Percentiles rank a stretch among this genome's conserved stretches.
phyloP scores from a whole-genome alignment of 1,284 basidiomycete genomes.

The Ganoderma sinense region DNA sequence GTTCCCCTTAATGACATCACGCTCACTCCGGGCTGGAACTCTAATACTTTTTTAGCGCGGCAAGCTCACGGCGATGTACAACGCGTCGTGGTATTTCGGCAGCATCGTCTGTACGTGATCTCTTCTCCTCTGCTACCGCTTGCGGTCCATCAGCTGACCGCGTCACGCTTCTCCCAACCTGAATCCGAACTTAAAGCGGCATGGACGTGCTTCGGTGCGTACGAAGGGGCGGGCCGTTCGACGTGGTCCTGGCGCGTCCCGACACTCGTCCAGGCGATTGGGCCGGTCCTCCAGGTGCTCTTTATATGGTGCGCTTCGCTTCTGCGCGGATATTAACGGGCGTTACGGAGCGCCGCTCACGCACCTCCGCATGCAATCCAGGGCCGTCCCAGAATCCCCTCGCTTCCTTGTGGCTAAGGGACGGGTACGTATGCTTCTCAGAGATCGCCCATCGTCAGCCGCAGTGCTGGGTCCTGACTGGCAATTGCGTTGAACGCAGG shows the following conservation, averaged over 20 bases:
- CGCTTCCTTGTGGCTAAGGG: slow-evolving; percentile 72
- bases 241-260: slow-evolving; percentile 76
- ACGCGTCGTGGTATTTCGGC: slow-evolving; percentile 70
- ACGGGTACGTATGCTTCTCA: slow-evolving; percentile 49
- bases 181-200: slow-evolving; percentile 42
- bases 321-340: not conserved
- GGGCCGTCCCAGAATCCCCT: slow-evolving; percentile 76
- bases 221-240: slow-evolving; percentile 51
- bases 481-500: slow-evolving; percentile 31
- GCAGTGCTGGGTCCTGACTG: not conserved
- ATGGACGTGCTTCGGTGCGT: slow-evolving; percentile 64
- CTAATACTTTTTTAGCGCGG: slow-evolving; percentile 49
- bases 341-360: not conserved
- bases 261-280: slow-evolving; percentile 70
- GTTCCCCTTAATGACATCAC: not conserved
- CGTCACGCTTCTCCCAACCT: not conserved
- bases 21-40: not conserved
- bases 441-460: too few species aligned
- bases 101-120: slow-evolving; percentile 61
- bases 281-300: slow-evolving; percentile 65
- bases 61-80: slow-evolving; percentile 67
- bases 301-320: slow-evolving; percentile 52
- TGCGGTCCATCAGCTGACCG: slow-evolving; percentile 19
- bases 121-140: not conserved
- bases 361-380: slow-evolving; percentile 26